Conservation (phyloP, 2,329 filamentous ascomycete genomes). For the Cryphonectria nitschkei region DNA sequence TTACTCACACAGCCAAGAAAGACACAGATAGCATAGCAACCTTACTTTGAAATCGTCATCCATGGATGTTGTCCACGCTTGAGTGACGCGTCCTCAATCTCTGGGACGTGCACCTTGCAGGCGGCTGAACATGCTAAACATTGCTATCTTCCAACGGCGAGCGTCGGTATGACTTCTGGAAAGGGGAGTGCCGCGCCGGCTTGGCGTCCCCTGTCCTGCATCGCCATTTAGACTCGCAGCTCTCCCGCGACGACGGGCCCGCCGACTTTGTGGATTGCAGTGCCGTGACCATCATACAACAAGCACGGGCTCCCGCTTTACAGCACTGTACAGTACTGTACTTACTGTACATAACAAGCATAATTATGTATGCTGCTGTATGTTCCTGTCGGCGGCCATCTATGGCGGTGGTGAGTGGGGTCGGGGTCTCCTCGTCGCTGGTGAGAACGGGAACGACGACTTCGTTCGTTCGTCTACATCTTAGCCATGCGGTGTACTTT, state of each 20-base stretch:
- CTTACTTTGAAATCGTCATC: no score
- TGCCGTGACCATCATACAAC: background rate
- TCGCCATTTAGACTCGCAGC: background rate
- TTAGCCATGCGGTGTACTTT: background rate
- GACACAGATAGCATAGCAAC: background rate
- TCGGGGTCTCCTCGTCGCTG: background rate
- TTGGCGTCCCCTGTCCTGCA: background rate
- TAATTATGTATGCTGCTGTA: background rate
- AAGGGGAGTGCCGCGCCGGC: background rate
- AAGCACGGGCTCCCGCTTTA: no score
- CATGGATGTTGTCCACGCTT: no score
- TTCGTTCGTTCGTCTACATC: background rate
- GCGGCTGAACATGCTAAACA: background rate
- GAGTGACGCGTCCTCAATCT: constrained; percentile 26
- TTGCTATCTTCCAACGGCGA: background rate
- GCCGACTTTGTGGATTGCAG: background rate
- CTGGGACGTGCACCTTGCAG: constrained; percentile 1
- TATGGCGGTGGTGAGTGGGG: no score
- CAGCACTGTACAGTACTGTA: background rate
- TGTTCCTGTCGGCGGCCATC: background rate
- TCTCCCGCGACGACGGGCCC: background rate
- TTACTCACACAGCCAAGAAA: no score
- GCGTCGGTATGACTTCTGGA: background rate
- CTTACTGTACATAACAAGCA: background rate
- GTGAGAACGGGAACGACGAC: background rate